These are phyloP conservation scores for Phytophthora sojae DNA, from an alignment of 352 stramenopile genomes.

Conservation along the genomic window DNA sequence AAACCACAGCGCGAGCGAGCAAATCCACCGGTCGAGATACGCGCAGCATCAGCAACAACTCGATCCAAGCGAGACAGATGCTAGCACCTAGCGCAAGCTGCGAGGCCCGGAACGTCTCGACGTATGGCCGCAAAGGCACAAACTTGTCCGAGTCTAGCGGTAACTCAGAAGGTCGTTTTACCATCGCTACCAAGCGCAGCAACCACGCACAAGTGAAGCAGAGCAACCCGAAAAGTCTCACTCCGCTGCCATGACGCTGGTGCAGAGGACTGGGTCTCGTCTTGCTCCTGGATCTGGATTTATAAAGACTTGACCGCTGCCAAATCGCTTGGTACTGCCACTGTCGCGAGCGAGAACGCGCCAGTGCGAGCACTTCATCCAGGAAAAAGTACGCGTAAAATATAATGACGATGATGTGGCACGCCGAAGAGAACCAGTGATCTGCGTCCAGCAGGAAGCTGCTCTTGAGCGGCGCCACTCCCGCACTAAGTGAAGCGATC, in stretches of 20 bases:
- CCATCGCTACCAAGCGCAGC: constrained; percentile 43
- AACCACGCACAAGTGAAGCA: constrained; percentile 57
- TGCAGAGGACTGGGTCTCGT: constrained; percentile 16
- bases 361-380: constrained; percentile 47
- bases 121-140: constrained; percentile 46
- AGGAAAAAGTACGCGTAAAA: constrained; percentile 62
- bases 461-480: constrained; percentile 45
- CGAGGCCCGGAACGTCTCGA: constrained; percentile 45
- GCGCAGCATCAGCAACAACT: constrained; percentile 51
- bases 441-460: constrained; percentile 50
- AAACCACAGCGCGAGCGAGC: constrained; percentile 45
- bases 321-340: constrained; percentile 33
- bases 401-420: constrained; percentile 38
- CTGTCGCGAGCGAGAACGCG: constrained; percentile 25
- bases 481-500: constrained; percentile 31
- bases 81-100: constrained; percentile 46
- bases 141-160: constrained; percentile 44
- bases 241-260: constrained; percentile 37
- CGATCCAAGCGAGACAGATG: constrained; percentile 53
- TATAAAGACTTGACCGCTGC: constrained; percentile 20
- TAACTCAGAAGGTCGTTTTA: constrained; percentile 46
- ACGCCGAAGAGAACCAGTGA: constrained; percentile 35
- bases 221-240: constrained; percentile 41
- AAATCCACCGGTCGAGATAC: constrained; percentile 51
- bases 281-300: neutral